Base-by-base conservation (phyloP, 2,329 filamentous ascomycete species). In the Meredithiella fracta region DNA sequence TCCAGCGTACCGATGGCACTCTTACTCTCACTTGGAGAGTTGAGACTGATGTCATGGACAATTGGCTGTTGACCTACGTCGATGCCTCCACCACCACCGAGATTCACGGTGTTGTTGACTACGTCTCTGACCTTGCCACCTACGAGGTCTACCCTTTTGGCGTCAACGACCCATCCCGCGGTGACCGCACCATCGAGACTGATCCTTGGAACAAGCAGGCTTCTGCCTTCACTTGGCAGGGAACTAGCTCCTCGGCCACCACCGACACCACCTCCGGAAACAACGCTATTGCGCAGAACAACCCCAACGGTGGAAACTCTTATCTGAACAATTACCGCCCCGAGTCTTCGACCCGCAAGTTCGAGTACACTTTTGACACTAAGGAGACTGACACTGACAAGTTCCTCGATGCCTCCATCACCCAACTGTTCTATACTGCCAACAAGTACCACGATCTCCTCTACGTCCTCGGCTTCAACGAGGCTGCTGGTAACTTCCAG, bases 381-480 rank as follows among this genome's bases (percentile, higher is more conserved):
- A 62, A 60, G 49, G 60, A 64, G 47, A 63, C 68, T 1, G 60
- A 69, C 37, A 69, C 69, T 1, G 62, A 62, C 17, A 60, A 59
- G 1, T 81, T 80, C 63, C 65, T 67, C 3, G 73, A 80, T 50
- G 76, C 76, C 1, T 78, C 78, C 0, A 67, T 77, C 53, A 72
- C 75, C 0, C 78, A 82, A 65, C 70, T 80, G 3, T 82, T 79
- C 67, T 82, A 81, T 68, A 79, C 76, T 0, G 69, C 72, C 34
- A 80, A 81, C 68, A 70, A 68, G 34, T 80, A 76, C 65, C 78
- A 81, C 61, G 79, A 82, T 57, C 63, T 82, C 0, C 69, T 81
- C 8, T 74, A 80, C 61, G 63, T 67, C 4, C 72, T 81, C 0
- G 78, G 78, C 3, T 81, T 81, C 65, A 75, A 68, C 37, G 78